Base-by-base conservation (phyloP, 495 filamentous ascomycete genomes). In the Hypoxylon lienhwacheense region DNA sequence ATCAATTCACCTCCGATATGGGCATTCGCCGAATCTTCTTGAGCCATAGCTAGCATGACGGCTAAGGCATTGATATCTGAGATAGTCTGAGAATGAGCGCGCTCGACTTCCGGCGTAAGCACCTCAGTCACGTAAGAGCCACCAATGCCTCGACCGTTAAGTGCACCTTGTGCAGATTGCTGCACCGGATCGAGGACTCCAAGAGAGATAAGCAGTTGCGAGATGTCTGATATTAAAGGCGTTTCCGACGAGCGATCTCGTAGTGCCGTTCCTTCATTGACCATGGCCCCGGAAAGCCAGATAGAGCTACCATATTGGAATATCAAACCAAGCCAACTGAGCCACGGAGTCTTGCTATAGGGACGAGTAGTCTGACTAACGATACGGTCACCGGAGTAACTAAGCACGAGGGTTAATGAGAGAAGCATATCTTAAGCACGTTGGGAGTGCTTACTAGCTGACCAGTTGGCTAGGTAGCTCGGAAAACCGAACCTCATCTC, bases 71-170 rank as follows among this genome's bases (percentile, higher is more conserved):
- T 64, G 12, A 59, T 39, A 12, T 54, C 34, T 3, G 36, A 2
- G 3, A 64, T 20, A 8, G 16, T 19, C 42, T 64, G 64, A 1
- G 43, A 74, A 42, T 77, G 64, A 3, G 80, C 69, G 7, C 77
- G 78, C 15, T 68, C 55, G 41, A 81, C 57, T 47, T 82, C 76
- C 2, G 80, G 81, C 4, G 67, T 76, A 48, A 82, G 81, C 12
- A 66, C 37, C 7, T 64, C 60, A 10, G 36, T 45, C 11, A 57
- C 47, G 29, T 64, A 66, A 16, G 32, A 19, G 8, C 22, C 53
- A 26, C 53, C 46, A 12, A 66, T 64, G 8, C 56, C 61, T 14
- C 46, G 44, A 28, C 16, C 16, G 3, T 44, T 40, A 3, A 66
- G 49, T 5, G 26, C 47, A 7, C 33, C 26, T 1, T 15, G 21